Conservation (phyloP, 2,329 filamentous ascomycete genomes). For the Monilinia fructicola region DNA sequence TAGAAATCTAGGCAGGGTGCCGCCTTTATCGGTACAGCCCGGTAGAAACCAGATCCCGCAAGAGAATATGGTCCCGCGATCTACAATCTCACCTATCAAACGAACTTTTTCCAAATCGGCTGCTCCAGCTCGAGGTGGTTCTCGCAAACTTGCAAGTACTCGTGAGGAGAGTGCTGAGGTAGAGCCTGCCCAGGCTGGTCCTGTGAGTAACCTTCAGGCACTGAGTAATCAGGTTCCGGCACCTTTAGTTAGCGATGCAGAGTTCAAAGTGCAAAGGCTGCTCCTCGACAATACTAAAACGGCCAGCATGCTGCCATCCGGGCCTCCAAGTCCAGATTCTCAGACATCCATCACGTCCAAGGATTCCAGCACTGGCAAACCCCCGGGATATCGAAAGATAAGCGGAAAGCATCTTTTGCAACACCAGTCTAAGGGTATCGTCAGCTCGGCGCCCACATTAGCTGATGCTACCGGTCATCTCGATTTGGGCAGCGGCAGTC, state of each 20-base stretch:
- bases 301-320: slow-evolving; percentile 1
- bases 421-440: slow-evolving; percentile 31
- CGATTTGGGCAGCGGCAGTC: slow-evolving; percentile 26
- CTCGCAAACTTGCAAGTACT: slow-evolving; percentile 22
- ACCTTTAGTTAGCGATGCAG: slow-evolving; percentile 7
- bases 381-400: slow-evolving; percentile 18
- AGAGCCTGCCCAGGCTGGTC: not conserved
- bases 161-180: slow-evolving; percentile 12
- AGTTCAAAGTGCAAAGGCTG: slow-evolving; percentile 20
- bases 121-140: not conserved
- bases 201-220: slow-evolving; percentile 1
- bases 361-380: slow-evolving; percentile 10
- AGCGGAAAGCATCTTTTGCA: slow-evolving; percentile 27
- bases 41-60: slow-evolving; percentile 12
- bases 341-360: slow-evolving; percentile 23
- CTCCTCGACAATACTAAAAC: slow-evolving; percentile 20
- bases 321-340: slow-evolving; percentile 13
- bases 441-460: slow-evolving; percentile 35
- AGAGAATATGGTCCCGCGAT: slow-evolving; percentile 10
- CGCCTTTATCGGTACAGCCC: slow-evolving; percentile 6
- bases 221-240: not conserved
- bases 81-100: slow-evolving; percentile 19
- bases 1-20: slow-evolving; percentile 8
- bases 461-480: slow-evolving; percentile 34
- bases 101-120: slow-evolving; percentile 6